phyloP scores from a whole-genome alignment of 805 yeast genomes.

The Lipomyces orientalis region DNA sequence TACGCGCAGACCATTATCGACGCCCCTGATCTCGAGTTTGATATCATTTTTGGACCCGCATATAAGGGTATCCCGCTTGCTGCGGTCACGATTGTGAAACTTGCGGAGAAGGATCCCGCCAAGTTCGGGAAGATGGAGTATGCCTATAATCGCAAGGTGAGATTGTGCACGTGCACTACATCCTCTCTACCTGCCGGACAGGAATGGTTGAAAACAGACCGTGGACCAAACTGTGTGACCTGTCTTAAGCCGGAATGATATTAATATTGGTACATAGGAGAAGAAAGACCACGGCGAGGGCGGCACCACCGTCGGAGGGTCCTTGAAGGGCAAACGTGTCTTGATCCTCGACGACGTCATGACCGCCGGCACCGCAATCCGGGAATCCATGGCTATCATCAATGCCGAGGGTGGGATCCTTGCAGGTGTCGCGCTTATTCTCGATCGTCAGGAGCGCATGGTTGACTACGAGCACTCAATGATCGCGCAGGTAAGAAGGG shows the following conservation, averaged over 20 bases:
- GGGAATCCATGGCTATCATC: slow-evolving; percentile 88
- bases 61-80: slow-evolving; percentile 97
- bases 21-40: slow-evolving; percentile 76
- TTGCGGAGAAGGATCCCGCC: slow-evolving; percentile 80
- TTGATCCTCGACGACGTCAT: slow-evolving; percentile 95
- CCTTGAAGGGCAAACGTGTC: slow-evolving; percentile 71
- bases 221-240: not conserved
- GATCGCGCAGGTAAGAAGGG: slow-evolving; percentile 75
- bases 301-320: slow-evolving; percentile 88
- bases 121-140: slow-evolving; percentile 76
- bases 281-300: slow-evolving; percentile 99
- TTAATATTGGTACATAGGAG: slow-evolving; percentile 50
- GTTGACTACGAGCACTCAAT: slow-evolving; percentile 75
- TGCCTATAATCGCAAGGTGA: slow-evolving; percentile 87
- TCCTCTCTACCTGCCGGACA: not conserved
- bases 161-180: slow-evolving; percentile 10
- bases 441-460: slow-evolving; percentile 91
- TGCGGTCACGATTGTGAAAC: slow-evolving; percentile 88
- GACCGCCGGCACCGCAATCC: slow-evolving; percentile 98
- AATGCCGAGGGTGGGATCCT: slow-evolving; percentile 69
- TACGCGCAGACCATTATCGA: slow-evolving; percentile 88
- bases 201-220: not conserved
- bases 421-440: slow-evolving; percentile 85
- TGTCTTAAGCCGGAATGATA: not conserved
- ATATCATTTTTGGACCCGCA: slow-evolving; percentile 95